Base-by-base conservation (phyloP, 1,284 basidiomycete genomes). In the Heimioporus retisporus region DNA sequence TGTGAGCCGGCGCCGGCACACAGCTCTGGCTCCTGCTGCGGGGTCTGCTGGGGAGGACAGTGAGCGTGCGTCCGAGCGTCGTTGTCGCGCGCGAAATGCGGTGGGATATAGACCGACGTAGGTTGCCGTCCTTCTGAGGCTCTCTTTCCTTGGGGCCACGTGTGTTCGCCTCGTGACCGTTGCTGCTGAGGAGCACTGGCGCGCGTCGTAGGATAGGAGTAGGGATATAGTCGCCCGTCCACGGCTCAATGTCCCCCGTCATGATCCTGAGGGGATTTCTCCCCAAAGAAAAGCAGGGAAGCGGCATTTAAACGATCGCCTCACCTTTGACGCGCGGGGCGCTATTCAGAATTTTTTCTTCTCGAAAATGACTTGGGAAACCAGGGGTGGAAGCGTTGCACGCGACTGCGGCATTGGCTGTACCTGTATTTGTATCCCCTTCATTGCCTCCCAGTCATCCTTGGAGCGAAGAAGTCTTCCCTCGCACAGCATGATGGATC, bases 141-240 rank as follows among this genome's bases (percentile, higher is more conserved):
- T 35, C 35, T 11, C 35, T 35, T 35, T 35, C 35, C 35, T 35
- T 35, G 35, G 35, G 10, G 35, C 35, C 35, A 35, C 35, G 35
- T 35, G 35, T 35, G 35, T 35, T 35, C 35, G 35, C 35, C 35
- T 11, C 35, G 35, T 35, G 35, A 35, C 10, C 35, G 35, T 35
- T 35, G 35, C 61, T 60, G 23, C 64, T 60, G 51, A 65, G 54
- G 59, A 78, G 62, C 25, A 50, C 64, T n/a, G 65, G 72, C 5
- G 75, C 75, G 19, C 77, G 76, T 64, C 66, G 72, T 28, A 77
- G 59, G 51, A 55, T 42, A 23, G 72, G 73, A 40, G 42, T 59
- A 16, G 64, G 60, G 31, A 13, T 5, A 35, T 57, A 23, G 31
- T 60, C 54, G 59, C 62, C 59, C 40, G 21, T 28, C 48, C 59